phyloP scores from a whole-genome alignment of 202 grass and related monocot species.

The Carex arenaria region DNA sequence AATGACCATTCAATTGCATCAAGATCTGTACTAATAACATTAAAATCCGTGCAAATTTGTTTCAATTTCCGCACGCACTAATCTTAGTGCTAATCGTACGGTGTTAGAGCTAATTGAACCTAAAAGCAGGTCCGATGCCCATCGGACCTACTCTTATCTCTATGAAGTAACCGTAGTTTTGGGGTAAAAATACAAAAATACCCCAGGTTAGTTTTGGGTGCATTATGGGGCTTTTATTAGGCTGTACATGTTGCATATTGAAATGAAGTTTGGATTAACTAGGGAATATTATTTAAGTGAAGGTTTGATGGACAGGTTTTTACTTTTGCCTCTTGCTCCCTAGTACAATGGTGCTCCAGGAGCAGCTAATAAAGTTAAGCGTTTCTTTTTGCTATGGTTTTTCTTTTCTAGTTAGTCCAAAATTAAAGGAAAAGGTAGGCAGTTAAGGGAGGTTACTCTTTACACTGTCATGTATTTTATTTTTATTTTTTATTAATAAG shows the following conservation, averaged over 20 bases:
- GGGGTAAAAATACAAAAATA: constrained; percentile 8
- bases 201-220: not conserved
- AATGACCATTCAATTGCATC: no score
- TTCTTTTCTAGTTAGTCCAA: not conserved
- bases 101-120: no score
- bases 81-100: no score
- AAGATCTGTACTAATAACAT: no score
- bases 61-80: no score
- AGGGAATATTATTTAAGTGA: not conserved
- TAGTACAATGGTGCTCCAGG: not conserved
- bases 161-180: not conserved
- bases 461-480: not conserved
- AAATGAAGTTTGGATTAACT: not conserved
- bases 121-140: no score
- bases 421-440: not conserved
- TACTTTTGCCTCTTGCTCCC: not conserved
- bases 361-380: not conserved
- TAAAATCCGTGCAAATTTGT: no score
- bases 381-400: not conserved
- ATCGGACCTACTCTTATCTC: no score
- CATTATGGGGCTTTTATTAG: not conserved
- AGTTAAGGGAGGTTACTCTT: constrained; percentile 5
- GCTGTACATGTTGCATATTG: constrained; percentile 3
- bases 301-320: not conserved
- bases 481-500: no score